Percentiles rank a stretch among this genome's conserved stretches.
phyloP scores from a whole-genome alignment of 192 early-diverging fungal genomes.

The Ramicandelaber brevisporus region DNA sequence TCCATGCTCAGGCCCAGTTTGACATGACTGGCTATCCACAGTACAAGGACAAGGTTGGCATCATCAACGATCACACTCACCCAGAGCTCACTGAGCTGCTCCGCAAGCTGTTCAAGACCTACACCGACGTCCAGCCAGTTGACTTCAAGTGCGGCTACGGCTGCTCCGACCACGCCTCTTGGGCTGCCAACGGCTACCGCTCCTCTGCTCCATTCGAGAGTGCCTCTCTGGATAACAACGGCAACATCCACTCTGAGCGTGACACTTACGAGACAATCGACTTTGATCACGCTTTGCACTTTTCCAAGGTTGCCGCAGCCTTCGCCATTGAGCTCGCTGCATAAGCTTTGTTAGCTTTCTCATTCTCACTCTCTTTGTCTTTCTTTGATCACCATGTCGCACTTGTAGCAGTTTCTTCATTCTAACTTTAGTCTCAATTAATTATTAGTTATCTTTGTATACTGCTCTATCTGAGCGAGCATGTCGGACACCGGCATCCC shows the following conservation, averaged over 20 bases:
- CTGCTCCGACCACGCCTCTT: conserved; percentile 78
- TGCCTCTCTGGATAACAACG: conserved; percentile 41
- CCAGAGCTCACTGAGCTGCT: conserved; percentile 22
- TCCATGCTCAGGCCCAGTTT: conserved; percentile 60
- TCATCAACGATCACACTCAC: conserved; percentile 66
- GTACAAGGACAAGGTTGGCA: conserved; percentile 39
- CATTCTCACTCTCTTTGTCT: too few relatives aligned
- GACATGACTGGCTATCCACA: conserved; percentile 86
- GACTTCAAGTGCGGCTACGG: conserved; percentile 74
- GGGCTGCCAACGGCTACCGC: conserved; percentile 67
- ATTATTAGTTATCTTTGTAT: too few relatives aligned
- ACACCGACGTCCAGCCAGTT: conserved; percentile 34
- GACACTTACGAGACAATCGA: conserved; percentile 52
- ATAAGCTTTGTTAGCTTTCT: too few relatives aligned
- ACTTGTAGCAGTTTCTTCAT: too few relatives aligned
- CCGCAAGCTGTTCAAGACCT: conserved; percentile 24
- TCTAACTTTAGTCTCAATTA: too few relatives aligned
- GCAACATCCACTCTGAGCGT: conserved; percentile 54
- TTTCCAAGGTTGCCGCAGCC: conserved; percentile 53
- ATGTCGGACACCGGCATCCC: too few relatives aligned
- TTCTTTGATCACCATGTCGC: too few relatives aligned
- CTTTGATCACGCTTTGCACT: conserved; percentile 75
- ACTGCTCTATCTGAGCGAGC: too few relatives aligned
- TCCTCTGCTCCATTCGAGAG: conserved; percentile 64
- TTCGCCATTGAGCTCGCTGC: conserved; percentile 76